Base-by-base conservation (phyloP, 805 yeast genomes). In the Yarrowia yakushimensis region DNA sequence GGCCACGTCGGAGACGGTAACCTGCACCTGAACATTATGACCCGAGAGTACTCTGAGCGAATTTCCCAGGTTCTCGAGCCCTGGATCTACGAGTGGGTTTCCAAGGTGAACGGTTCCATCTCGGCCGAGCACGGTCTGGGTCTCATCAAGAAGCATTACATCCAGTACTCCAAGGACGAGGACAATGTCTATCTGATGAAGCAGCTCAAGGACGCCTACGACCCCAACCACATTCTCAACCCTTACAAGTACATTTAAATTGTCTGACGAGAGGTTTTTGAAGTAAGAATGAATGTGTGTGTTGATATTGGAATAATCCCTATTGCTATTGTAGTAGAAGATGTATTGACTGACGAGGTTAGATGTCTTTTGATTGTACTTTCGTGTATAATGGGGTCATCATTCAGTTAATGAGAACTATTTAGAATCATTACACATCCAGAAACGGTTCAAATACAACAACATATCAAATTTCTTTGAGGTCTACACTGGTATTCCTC, bases 1-100 rank as follows among this genome's bases (percentile, higher is more conserved):
- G 99, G 99, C n/a, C 99, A 94, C 71, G 82, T 94, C 69, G 99
- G 99, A 63, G 99, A 94, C 72, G 98, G 99, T 60, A 94, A 94
- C 76, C 78, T 94, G 70, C 99, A 94, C 74, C 82, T 94, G 71
- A 94, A 94, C 72, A 96, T 94, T 59, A 87, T 96, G 43, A 96
- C 91, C 17, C 83, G 97, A 74, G 82, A 84, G 69, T 94, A 94
- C 76, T 80, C 80, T 66, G 86, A 88, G 72, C 82, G 80, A 27
- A 88, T 94, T 62, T 98, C 94, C 76, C 77, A 81, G 62, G 83
- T 81, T 1, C 80, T 94, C 65, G 99, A 94, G 75, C 99, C 99
- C 48, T 94, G 88, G 76, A 94, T 94, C 30, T 94, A 91, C 72
- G 96, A 94, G 77, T 92, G 92, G 87, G 88, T 94, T 62, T 66